Conservation (phyloP, 78 protist species). For the Reticulomyxa filosa region DNA sequence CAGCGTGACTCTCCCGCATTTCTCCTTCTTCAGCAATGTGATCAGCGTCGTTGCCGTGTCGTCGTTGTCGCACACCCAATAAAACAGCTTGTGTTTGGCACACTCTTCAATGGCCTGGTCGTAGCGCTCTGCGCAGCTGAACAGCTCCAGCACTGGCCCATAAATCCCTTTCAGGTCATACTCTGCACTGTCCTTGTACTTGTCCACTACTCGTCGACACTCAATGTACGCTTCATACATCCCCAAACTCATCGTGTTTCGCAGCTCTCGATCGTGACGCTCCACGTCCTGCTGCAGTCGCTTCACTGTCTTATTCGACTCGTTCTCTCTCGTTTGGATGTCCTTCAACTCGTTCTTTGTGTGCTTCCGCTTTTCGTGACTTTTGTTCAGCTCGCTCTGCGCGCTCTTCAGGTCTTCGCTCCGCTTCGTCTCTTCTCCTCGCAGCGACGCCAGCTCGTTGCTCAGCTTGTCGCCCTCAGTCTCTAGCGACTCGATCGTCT, state of each 20-base stretch:
- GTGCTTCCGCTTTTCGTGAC: background rate
- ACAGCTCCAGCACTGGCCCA: conserved; percentile 75
- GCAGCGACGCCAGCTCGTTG: background rate
- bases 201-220: background rate
- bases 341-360: background rate
- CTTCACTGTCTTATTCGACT: background rate
- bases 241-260: conserved; percentile 11
- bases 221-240: background rate
- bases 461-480: background rate
- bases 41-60: conserved; percentile 28
- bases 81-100: conserved; percentile 62
- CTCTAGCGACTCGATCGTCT: background rate
- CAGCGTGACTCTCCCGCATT: conserved; percentile 68
- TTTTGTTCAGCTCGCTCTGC: background rate
- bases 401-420: background rate
- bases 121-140: conserved; percentile 29
- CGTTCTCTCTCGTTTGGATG: background rate
- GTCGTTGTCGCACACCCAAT: conserved; percentile 76
- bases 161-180: conserved; percentile 14
- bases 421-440: background rate
- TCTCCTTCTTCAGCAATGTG: conserved; percentile 5
- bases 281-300: background rate
- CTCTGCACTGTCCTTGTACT: background rate
- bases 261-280: background rate
- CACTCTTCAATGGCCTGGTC: conserved; percentile 56